Conservation (phyloP, 352 stramenopile genomes). For the Globisporangium sylvaticum region DNA sequence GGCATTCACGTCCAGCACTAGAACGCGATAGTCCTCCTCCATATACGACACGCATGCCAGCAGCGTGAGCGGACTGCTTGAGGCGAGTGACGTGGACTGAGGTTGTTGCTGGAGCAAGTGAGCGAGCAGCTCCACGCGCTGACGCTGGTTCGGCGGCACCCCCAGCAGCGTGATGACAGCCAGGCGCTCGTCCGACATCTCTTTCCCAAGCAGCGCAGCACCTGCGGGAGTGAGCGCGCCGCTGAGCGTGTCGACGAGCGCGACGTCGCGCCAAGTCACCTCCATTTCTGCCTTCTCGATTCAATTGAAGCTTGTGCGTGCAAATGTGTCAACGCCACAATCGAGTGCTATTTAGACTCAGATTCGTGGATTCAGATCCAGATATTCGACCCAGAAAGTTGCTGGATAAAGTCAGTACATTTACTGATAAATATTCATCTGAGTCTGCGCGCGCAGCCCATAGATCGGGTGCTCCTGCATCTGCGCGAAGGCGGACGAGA, state of each 20-base stretch:
- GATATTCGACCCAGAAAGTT: background rate
- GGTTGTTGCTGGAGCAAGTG: slow-evolving; percentile 25
- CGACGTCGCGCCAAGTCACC: slow-evolving; percentile 35
- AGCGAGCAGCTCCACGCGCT: slow-evolving; percentile 28
- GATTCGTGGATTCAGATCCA: background rate
- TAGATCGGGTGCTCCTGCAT: slow-evolving; percentile 14
- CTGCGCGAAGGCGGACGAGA: slow-evolving; percentile 12
- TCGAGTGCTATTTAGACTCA: background rate
- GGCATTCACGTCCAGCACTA: slow-evolving; percentile 42
- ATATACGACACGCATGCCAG: slow-evolving; percentile 36
- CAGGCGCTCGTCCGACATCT: slow-evolving; percentile 51
- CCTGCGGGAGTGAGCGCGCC: slow-evolving; percentile 33
- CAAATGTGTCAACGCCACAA: background rate
- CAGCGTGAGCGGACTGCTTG: slow-evolving; percentile 23
- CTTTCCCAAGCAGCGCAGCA: slow-evolving; percentile 30
- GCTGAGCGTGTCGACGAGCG: slow-evolving; percentile 30
- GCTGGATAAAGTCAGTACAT: background rate
- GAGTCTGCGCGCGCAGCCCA: background rate
- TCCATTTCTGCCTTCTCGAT: slow-evolving; percentile 30
- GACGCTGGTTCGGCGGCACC: slow-evolving; percentile 24
- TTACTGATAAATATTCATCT: slow-evolving; percentile 10
- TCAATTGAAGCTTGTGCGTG: background rate
- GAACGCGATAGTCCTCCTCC: slow-evolving; percentile 49
- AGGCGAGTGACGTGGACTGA: background rate
- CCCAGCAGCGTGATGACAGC: slow-evolving; percentile 45